Percentiles rank a stretch among this genome's conserved stretches.
These are phyloP conservation scores for Leptomonas pyrrhocoris DNA, from an alignment of 208 protist species.

Conservation along the genomic window DNA sequence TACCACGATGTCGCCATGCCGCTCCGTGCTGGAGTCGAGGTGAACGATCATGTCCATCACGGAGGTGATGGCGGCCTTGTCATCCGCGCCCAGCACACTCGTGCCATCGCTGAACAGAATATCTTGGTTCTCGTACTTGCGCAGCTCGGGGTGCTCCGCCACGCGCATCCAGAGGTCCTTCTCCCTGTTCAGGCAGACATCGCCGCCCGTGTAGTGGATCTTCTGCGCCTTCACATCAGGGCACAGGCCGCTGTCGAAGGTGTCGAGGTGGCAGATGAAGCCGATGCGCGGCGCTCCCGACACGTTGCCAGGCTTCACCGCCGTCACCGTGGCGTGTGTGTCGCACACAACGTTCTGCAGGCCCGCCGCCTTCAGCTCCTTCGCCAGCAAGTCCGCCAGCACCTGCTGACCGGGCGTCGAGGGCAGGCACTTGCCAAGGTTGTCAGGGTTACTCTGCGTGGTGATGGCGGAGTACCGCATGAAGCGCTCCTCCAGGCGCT, in stretches of 20 bases:
- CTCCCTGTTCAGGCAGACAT: slow-evolving; percentile 78
- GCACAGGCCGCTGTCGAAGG: slow-evolving; percentile 74
- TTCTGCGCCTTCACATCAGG: slow-evolving; percentile 74
- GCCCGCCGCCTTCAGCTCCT: slow-evolving; percentile 58
- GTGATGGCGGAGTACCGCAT: slow-evolving; percentile 80
- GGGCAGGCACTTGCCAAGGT: slow-evolving; percentile 65
- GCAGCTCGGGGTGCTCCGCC: slow-evolving; percentile 74
- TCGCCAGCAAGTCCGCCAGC: slow-evolving; percentile 76
- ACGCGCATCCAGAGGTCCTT: slow-evolving; percentile 68
- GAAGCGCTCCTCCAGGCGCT: slow-evolving; percentile 72
- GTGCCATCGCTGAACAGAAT: slow-evolving; percentile 89
- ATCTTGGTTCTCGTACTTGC: slow-evolving; percentile 74
- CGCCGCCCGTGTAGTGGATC: slow-evolving; percentile 69
- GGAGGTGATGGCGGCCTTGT: slow-evolving; percentile 80
- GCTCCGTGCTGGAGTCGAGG: slow-evolving; percentile 46
- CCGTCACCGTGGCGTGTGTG: slow-evolving; percentile 76
- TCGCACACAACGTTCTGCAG: slow-evolving; percentile 67
- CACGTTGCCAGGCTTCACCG: slow-evolving; percentile 66
- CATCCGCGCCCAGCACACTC: slow-evolving; percentile 85
- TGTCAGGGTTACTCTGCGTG: slow-evolving; percentile 67
- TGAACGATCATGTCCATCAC: slow-evolving; percentile 83
- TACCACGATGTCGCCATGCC: slow-evolving; percentile 76
- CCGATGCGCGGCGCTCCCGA: slow-evolving; percentile 69
- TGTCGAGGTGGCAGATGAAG: slow-evolving; percentile 89
- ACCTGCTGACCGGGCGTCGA: slow-evolving; percentile 82